Conservation (phyloP, 2,329 filamentous ascomycete species). For the Aspergillus sclerotialis region DNA sequence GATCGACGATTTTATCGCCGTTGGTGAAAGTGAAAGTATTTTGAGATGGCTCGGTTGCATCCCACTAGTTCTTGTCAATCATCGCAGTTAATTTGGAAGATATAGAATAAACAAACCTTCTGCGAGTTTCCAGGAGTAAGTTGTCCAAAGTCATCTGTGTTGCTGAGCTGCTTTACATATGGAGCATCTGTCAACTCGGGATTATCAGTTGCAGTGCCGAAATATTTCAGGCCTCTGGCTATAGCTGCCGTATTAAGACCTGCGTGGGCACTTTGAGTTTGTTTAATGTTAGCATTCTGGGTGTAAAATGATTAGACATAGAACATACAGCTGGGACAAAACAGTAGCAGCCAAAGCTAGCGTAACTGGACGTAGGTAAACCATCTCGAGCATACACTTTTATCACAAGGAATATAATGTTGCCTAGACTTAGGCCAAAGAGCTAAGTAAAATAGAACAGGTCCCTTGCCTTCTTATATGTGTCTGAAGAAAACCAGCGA, state of each 20-base stretch:
- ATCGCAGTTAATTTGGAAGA: constrained; percentile 1
- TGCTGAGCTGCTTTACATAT: constrained; percentile 52
- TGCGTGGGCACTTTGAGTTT: constrained; percentile 11
- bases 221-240: constrained; percentile 49
- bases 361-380: constrained; percentile 1
- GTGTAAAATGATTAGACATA: constrained; percentile 2
- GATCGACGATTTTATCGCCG: constrained; percentile 45
- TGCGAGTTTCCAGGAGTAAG: constrained; percentile 59
- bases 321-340: constrained; percentile 2
- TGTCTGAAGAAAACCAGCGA: too few relatives aligned
- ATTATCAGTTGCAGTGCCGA: constrained; percentile 55
- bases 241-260: constrained; percentile 37
- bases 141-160: constrained; percentile 57
- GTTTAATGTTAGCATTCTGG: background rate
- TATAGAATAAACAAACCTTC: constrained; percentile 30
- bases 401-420: background rate
- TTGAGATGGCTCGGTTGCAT: constrained; percentile 52
- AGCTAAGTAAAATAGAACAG: too few relatives aligned
- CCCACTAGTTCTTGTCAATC: constrained; percentile 44
- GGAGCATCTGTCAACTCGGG: constrained; percentile 45
- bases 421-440: too few relatives aligned
- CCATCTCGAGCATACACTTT: background rate
- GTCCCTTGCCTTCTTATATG: too few relatives aligned
- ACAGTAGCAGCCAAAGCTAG: constrained; percentile 1
- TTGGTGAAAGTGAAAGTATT: constrained; percentile 52